Evolutionary conservation across 2,329 filamentous ascomycete species (phyloP).

Genomic region (Pseudocercospora fuligena): DNA sequence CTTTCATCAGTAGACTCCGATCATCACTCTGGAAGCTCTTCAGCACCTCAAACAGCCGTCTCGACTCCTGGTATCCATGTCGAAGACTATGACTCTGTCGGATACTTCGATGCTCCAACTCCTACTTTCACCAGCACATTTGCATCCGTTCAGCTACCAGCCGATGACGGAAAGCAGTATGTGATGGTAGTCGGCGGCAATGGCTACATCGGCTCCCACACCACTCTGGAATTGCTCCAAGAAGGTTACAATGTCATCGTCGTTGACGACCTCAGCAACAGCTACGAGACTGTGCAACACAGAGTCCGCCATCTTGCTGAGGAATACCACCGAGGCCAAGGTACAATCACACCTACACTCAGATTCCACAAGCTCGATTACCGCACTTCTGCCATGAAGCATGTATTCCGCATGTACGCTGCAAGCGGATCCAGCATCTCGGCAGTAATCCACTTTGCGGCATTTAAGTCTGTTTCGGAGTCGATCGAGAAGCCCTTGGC

Average conservation of each 20-base stretch:
- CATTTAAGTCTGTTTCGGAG: constrained; percentile 69
- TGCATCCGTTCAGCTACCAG: constrained; percentile 3
- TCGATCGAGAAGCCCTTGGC: constrained; percentile 64
- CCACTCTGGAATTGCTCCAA: constrained; percentile 59
- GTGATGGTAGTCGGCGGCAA: constrained; percentile 54
- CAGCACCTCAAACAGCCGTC: background rate
- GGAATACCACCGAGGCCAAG: constrained; percentile 46
- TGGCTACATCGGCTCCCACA: constrained; percentile 56
- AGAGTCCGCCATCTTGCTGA: constrained; percentile 44
- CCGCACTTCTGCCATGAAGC: constrained; percentile 48
- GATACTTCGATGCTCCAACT: too few relatives aligned
- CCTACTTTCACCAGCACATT: background rate
- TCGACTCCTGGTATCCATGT: background rate
- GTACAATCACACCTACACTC: constrained; percentile 49
- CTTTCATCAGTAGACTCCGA: background rate
- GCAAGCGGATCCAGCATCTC: constrained; percentile 56
- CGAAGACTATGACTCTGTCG: background rate
- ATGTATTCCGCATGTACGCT: constrained; percentile 50
- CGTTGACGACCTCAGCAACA: constrained; percentile 53
- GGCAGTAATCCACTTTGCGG: constrained; percentile 72
- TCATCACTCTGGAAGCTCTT: background rate
- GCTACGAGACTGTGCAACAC: constrained; percentile 45
- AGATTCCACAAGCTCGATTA: constrained; percentile 57
- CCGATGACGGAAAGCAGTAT: constrained; percentile 36
- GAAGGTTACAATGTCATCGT: constrained; percentile 59